Evolutionary conservation across 1,284 basidiomycete species (phyloP).

Genomic region (Malassezia pachydermatis): DNA sequence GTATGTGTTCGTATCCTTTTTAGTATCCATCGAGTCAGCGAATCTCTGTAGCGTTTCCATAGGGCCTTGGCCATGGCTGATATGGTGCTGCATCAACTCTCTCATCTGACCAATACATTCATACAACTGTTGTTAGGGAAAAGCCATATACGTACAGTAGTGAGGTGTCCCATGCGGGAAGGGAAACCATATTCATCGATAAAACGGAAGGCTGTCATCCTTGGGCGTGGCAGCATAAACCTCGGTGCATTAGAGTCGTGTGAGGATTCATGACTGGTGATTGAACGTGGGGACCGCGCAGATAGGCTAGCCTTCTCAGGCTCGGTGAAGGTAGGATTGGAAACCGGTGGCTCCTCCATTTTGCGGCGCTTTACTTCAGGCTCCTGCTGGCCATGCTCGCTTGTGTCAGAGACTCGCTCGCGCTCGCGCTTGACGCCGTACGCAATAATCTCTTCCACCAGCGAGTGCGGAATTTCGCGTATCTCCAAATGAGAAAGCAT

Average conservation of each 20-base stretch:
- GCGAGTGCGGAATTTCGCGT: neutral
- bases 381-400: no score
- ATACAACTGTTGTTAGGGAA: neutral
- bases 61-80: neutral
- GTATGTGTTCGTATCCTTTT: no score
- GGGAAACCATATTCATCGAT: constrained; percentile 1
- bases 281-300: no score
- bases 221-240: neutral
- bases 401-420: neutral
- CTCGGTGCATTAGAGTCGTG: neutral
- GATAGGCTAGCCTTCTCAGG: no score
- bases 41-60: no score
- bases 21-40: no score
- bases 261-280: no score
- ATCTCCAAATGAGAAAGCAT: neutral
- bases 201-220: neutral
- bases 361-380: no score
- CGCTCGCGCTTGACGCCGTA: constrained; percentile 9
- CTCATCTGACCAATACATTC: constrained; percentile 1
- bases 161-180: no score
- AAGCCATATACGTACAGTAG: constrained; percentile 1
- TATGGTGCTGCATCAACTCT: neutral
- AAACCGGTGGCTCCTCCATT: no score
- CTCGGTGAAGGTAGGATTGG: no score
- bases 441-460: constrained; percentile 9